phyloP scores from a whole-genome alignment of 2,329 filamentous ascomycete genomes.

The Ceratocystis alfenasii region DNA sequence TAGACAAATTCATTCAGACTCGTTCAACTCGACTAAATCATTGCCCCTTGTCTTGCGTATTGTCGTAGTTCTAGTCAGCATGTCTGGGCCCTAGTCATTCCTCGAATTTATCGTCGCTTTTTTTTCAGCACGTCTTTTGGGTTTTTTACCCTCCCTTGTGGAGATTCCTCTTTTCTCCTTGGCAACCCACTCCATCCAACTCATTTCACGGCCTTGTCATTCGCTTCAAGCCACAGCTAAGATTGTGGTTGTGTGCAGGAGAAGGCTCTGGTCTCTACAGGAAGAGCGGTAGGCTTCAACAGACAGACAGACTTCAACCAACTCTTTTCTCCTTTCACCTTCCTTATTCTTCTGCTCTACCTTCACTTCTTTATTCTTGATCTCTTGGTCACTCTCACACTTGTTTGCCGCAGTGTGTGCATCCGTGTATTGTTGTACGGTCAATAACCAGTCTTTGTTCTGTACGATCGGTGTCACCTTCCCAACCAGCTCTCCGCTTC shows the following conservation, averaged over 20 bases:
- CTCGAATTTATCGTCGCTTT: neutral
- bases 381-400: neutral
- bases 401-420: neutral
- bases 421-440: constrained; percentile 5
- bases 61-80: neutral
- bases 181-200: neutral
- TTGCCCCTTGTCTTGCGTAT: no score
- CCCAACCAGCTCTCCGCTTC: neutral
- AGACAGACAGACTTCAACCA: neutral
- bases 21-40: no score
- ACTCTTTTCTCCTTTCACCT: constrained; percentile 1
- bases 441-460: neutral
- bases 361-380: neutral
- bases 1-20: no score
- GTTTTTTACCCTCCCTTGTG: constrained; percentile 2
- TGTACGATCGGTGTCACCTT: neutral
- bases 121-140: constrained; percentile 11
- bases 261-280: neutral
- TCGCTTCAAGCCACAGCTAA: constrained; percentile 12
- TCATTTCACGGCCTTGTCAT: constrained; percentile 11
- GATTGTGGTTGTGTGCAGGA: constrained; percentile 7
- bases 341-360: neutral
- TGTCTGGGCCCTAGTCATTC: neutral
- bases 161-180: constrained; percentile 11
- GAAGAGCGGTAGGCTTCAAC: constrained; percentile 1